phyloP scores from a whole-genome alignment of 768 basidiomycete species.

The Tulasnella sp. region DNA sequence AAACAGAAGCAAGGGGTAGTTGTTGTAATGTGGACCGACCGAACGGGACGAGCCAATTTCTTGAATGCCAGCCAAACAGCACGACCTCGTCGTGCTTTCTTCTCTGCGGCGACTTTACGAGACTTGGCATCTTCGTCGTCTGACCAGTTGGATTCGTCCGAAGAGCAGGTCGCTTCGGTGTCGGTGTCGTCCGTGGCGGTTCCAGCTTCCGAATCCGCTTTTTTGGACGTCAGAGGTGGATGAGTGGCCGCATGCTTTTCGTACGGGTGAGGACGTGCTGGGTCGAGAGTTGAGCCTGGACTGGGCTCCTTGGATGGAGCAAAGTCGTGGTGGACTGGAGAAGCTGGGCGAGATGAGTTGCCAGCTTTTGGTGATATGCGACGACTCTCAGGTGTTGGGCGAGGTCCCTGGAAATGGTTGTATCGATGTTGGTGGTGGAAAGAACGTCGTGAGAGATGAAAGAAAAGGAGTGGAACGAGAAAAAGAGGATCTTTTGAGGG shows the following conservation, averaged over 20 bases:
- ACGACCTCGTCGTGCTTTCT: slow-evolving; percentile 54
- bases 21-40: background rate
- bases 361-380: background rate
- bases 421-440: background rate
- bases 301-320: background rate
- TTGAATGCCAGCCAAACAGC: slow-evolving; percentile 57
- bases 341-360: background rate
- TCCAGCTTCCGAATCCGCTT: background rate
- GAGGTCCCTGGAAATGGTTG: background rate
- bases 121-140: slow-evolving; percentile 44
- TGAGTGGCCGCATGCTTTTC: background rate
- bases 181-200: slow-evolving; percentile 9
- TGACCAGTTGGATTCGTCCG: slow-evolving; percentile 72
- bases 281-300: background rate
- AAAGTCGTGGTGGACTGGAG: slow-evolving; percentile 10
- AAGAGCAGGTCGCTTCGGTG: slow-evolving; percentile 43
- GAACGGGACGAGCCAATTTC: slow-evolving; percentile 52
- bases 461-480: background rate
- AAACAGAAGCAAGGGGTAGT: background rate
- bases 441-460: background rate
- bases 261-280: background rate
- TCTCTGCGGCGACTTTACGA: slow-evolving; percentile 27
- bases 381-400: too few relatives aligned
- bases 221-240: background rate
- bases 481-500: background rate